phyloP scores from a whole-genome alignment of 441 rosid species.

The California macrophylla region DNA sequence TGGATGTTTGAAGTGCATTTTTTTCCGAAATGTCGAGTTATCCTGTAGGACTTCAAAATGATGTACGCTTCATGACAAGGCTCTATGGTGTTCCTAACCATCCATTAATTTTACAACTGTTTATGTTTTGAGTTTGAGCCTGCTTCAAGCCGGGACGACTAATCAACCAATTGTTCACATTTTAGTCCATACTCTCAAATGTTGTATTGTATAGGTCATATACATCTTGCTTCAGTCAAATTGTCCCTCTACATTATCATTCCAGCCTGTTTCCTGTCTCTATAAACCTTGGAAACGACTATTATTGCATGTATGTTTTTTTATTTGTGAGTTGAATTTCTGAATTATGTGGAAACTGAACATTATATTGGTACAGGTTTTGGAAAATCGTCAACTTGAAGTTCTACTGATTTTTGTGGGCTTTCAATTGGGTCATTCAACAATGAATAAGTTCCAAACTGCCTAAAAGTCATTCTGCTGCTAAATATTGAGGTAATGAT shows the following conservation, averaged over 20 bases:
- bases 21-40: not conserved
- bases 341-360: slow-evolving; percentile 10
- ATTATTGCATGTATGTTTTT: not conserved
- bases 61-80: not conserved
- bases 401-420: not conserved
- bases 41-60: not conserved
- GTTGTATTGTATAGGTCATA: too few species aligned
- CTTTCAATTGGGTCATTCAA: slow-evolving; percentile 1
- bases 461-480: slow-evolving; percentile 13
- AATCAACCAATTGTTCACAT: too few species aligned
- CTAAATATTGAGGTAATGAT: slow-evolving; percentile 26
- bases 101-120: too few species aligned
- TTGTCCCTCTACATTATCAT: not conserved
- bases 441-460: slow-evolving; percentile 12
- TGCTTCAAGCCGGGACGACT: too few species aligned
- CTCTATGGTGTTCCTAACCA: too few species aligned
- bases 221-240: not conserved
- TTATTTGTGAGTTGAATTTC: not conserved
- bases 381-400: slow-evolving; percentile 7
- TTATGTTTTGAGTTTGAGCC: too few species aligned
- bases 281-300: not conserved
- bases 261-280: not conserved
- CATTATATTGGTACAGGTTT: slow-evolving; percentile 22
- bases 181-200: too few species aligned
- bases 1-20: not conserved